These are phyloP conservation scores for Sherardia arvensis DNA, from an alignment of 257 asterid genomes.

Conservation along the genomic window DNA sequence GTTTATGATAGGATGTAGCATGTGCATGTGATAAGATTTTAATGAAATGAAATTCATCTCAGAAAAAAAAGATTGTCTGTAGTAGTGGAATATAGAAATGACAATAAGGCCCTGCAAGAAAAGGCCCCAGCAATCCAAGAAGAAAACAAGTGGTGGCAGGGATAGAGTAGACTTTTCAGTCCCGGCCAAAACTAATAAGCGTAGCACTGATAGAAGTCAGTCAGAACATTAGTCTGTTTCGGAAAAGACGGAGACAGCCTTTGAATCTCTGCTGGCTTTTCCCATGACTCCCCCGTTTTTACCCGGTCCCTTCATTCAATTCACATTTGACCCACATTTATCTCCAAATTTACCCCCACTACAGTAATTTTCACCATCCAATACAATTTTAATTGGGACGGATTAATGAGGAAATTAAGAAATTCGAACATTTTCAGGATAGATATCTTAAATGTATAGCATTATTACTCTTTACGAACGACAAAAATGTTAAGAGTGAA, in stretches of 20 bases:
- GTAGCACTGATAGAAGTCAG: background rate
- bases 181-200: constrained; percentile 9
- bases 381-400: too few species aligned
- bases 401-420: too few species aligned
- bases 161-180: constrained; percentile 17
- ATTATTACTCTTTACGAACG: too few species aligned
- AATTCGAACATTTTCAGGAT: too few species aligned
- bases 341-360: background rate
- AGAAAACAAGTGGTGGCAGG: background rate
- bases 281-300: background rate
- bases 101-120: background rate
- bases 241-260: constrained; percentile 11
- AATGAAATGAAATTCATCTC: background rate
- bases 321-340: background rate
- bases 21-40: background rate
- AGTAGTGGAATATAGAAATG: background rate
- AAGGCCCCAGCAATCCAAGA: background rate
- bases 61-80: background rate
- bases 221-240: constrained; percentile 2
- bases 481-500: too few species aligned
- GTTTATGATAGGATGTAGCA: too few species aligned
- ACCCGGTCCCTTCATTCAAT: constrained; percentile 9
- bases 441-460: too few species aligned
- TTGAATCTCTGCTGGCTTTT: background rate
- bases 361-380: too few species aligned